phyloP scores from a whole-genome alignment of 129 eudicot genomes.

The Lonicera japonica region DNA sequence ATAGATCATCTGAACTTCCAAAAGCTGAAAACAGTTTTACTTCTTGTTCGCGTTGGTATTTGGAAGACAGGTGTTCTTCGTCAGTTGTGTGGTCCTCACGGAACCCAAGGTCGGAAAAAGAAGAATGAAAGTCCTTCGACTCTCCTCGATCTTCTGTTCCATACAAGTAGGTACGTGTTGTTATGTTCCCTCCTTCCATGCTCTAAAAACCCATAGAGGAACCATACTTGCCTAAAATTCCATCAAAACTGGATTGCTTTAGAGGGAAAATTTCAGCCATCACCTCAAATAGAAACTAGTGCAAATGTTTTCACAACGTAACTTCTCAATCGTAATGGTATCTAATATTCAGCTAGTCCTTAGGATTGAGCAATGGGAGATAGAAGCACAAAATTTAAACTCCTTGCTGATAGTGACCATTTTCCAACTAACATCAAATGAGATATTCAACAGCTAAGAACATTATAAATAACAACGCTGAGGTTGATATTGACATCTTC shows the following conservation, averaged over 20 bases:
- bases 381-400: not conserved
- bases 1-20: constrained; percentile 19
- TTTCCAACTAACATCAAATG: not conserved
- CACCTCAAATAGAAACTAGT: not conserved
- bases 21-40: constrained; percentile 2
- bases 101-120: not conserved
- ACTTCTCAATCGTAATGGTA: not conserved
- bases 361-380: not conserved
- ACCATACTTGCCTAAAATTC: not conserved
- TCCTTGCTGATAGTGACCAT: constrained; percentile 1
- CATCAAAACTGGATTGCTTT: constrained; percentile 9
- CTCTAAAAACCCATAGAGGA: constrained; percentile 9
- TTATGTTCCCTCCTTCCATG: constrained; percentile 6
- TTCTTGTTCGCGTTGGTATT: constrained; percentile 19
- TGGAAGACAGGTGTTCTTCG: not conserved
- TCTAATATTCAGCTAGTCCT: not conserved
- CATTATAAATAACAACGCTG: no score
- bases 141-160: constrained; percentile 15
- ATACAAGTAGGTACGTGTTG: constrained; percentile 13
- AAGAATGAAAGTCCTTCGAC: not conserved
- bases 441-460: no score
- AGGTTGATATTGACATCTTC: no score
- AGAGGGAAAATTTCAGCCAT: constrained; percentile 19
- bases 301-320: not conserved
- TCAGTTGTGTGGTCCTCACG: not conserved